Percentiles rank a stretch among this genome's conserved stretches.
Evolutionary conservation across 2,329 filamentous ascomycete genomes (phyloP).

Genomic region (Fusarium chlamydosporum): DNA sequence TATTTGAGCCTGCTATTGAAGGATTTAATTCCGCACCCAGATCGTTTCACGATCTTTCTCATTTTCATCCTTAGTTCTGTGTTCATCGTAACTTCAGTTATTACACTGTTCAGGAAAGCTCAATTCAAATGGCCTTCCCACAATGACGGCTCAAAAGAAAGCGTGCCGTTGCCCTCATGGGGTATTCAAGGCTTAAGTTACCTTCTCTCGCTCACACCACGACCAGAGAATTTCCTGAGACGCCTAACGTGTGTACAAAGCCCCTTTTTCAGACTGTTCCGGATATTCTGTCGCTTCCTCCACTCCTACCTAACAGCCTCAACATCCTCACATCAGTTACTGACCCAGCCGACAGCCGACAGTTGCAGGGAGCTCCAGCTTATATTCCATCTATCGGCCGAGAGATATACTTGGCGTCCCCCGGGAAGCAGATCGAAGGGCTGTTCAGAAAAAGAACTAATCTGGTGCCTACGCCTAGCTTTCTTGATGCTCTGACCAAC

Average conservation of each 20-base stretch:
- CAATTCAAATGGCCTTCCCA: background rate
- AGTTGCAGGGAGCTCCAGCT: background rate
- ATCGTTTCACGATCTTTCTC: background rate
- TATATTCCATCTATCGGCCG: background rate
- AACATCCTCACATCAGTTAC: background rate
- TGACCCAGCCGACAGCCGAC: background rate
- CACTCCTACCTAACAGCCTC: background rate
- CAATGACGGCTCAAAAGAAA: background rate
- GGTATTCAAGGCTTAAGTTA: background rate
- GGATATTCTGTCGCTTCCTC: background rate
- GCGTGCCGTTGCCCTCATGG: background rate
- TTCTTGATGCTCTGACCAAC: background rate
- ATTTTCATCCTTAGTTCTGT: background rate
- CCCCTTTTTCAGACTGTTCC: background rate
- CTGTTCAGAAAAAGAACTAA: background rate
- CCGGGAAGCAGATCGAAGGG: conserved; percentile 10
- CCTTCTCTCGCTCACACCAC: background rate
- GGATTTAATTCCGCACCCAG: background rate
- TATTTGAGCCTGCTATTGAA: background rate
- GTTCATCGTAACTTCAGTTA: background rate
- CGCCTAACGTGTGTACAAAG: background rate
- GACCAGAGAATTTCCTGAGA: conserved; percentile 6
- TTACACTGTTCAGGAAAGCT: background rate
- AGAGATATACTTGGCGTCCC: conserved; percentile 11
- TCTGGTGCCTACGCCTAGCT: conserved; percentile 6